These are phyloP conservation scores for Monosporascus cannonballus DNA, from an alignment of 2,329 filamentous ascomycete genomes.

Conservation along the genomic window DNA sequence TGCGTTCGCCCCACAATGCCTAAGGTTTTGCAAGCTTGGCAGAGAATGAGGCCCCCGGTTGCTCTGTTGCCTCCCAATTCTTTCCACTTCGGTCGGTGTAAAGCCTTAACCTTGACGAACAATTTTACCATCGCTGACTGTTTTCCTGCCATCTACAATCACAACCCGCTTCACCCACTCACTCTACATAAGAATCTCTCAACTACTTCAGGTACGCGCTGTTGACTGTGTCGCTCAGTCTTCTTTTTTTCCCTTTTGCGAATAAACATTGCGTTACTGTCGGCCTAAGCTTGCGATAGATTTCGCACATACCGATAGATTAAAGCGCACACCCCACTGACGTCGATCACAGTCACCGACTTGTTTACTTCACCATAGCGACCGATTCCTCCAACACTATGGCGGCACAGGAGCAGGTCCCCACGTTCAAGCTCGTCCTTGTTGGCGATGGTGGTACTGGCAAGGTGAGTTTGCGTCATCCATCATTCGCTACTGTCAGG, in stretches of 20 bases:
- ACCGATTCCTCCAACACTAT: constrained; percentile 45
- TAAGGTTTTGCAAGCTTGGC: neutral
- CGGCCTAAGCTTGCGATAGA: neutral
- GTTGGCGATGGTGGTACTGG: constrained; percentile 98
- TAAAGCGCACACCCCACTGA: constrained; percentile 17
- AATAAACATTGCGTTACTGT: neutral
- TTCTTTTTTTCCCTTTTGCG: no score
- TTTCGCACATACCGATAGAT: constrained; percentile 2
- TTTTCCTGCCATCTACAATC: neutral
- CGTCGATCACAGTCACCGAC: constrained; percentile 19
- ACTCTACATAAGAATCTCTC: neutral
- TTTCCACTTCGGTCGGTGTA: neutral
- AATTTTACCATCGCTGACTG: neutral
- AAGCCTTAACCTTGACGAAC: neutral
- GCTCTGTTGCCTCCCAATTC: neutral
- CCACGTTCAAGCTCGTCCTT: constrained; percentile 99
- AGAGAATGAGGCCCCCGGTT: neutral
- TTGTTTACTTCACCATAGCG: constrained; percentile 37
- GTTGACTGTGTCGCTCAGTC: no score
- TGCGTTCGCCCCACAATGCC: neutral
- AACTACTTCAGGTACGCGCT: neutral
- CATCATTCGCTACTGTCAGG: constrained; percentile 4
- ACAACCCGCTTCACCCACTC: neutral
- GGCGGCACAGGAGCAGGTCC: constrained; percentile 50
- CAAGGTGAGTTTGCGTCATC: constrained; percentile 63